Percentiles rank a stretch among this genome's conserved stretches.
Conservation (phyloP, 2,329 filamentous ascomycete species). For the Aspergillus felis region DNA sequence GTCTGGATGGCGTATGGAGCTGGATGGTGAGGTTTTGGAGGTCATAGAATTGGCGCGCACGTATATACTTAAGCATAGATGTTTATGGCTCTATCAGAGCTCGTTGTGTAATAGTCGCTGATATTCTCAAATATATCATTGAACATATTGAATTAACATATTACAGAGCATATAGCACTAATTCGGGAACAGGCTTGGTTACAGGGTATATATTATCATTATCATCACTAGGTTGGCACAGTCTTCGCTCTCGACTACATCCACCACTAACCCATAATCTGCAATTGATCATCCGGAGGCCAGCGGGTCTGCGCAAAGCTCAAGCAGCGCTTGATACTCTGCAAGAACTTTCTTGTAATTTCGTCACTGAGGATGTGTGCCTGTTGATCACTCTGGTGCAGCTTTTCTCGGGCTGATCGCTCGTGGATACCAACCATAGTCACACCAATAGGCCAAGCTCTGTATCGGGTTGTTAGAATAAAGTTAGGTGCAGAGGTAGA, state of each 20-base stretch:
- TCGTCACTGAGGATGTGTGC: slow-evolving; percentile 98
- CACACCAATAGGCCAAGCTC: slow-evolving; percentile 95
- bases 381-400: slow-evolving; percentile 72
- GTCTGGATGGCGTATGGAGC: slow-evolving; percentile 9
- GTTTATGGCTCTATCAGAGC: background rate
- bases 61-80: background rate
- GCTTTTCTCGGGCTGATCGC: slow-evolving; percentile 87
- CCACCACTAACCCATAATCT: slow-evolving; percentile 78
- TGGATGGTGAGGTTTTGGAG: slow-evolving; percentile 8
- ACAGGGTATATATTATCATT: slow-evolving; percentile 15
- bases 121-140: background rate
- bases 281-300: slow-evolving; percentile 87
- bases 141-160: background rate
- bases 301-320: slow-evolving; percentile 96
- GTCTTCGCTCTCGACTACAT: background rate
- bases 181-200: too few relatives aligned
- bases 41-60: slow-evolving; percentile 1
- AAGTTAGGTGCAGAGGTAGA: background rate
- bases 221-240: slow-evolving; percentile 42
- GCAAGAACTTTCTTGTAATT: slow-evolving; percentile 88
- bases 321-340: slow-evolving; percentile 95
- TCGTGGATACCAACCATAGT: slow-evolving; percentile 99
- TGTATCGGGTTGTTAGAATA: slow-evolving; percentile 22
- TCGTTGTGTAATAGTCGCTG: background rate
- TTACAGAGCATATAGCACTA: background rate